These are phyloP conservation scores for Ceratobasidium sp. DNA, from an alignment of 1,284 basidiomycete species.

Conservation along the genomic window DNA sequence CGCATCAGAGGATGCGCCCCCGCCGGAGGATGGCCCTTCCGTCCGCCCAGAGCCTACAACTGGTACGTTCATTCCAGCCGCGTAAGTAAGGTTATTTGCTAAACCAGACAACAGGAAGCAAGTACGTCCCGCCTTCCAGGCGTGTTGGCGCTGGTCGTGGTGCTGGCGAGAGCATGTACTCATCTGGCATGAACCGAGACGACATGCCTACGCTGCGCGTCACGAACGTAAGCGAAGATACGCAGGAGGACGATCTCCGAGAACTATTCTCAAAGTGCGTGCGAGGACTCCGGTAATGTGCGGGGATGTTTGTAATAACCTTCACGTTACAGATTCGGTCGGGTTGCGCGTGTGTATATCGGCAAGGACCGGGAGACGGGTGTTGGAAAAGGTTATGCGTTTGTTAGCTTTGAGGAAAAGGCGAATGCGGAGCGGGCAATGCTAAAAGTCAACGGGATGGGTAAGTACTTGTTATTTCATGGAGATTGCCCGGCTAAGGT, in stretches of 20 bases:
- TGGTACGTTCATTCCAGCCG: slow-evolving; percentile 1
- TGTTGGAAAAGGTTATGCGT: slow-evolving; percentile 94
- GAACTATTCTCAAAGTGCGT: slow-evolving; percentile 77
- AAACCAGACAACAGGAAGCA: slow-evolving; percentile 62
- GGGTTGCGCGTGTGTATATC: slow-evolving; percentile 90
- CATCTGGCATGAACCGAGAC: slow-evolving; percentile 69
- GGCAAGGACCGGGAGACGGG: slow-evolving; percentile 96
- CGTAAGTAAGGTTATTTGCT: not conserved
- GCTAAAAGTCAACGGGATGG: slow-evolving; percentile 92
- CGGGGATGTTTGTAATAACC: slow-evolving; percentile 52
- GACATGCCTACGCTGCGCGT: slow-evolving; percentile 97
- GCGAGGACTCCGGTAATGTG: slow-evolving; percentile 47
- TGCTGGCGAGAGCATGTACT: slow-evolving; percentile 86
- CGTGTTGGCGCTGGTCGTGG: slow-evolving; percentile 72
- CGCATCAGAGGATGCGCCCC: slow-evolving; percentile 14
- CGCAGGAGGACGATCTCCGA: slow-evolving; percentile 93
- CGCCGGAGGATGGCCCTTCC: slow-evolving; percentile 49
- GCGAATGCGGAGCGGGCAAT: slow-evolving; percentile 87
- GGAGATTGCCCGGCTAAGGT: not conserved
- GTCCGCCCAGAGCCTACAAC: slow-evolving; percentile 46
- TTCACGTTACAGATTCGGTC: slow-evolving; percentile 66
- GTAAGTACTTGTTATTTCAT: slow-evolving; percentile 54
- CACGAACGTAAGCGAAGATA: slow-evolving; percentile 96
- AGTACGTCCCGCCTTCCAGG: slow-evolving; percentile 95
- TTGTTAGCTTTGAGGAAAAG: slow-evolving; percentile 92